These are phyloP conservation scores for Fusarium avenaceum DNA, from an alignment of 2,329 filamentous ascomycete species.

Conservation along the genomic window DNA sequence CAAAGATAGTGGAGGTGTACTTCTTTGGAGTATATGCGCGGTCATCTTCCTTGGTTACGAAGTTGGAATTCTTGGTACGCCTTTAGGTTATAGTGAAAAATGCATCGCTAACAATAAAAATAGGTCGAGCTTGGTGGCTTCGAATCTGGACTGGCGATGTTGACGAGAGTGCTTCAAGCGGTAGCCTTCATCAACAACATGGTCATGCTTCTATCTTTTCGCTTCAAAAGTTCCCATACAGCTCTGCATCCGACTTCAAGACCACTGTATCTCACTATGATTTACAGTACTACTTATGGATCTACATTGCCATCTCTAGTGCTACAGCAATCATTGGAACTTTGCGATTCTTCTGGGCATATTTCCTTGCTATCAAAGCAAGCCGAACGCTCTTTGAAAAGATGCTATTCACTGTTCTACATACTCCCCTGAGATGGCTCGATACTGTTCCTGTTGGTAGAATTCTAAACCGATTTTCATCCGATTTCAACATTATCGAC, in stretches of 20 bases:
- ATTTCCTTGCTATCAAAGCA: conserved; percentile 74
- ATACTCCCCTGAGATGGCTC: conserved; percentile 82
- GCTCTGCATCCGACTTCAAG: conserved; percentile 53
- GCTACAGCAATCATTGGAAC: conserved; percentile 71
- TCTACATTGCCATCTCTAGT: conserved; percentile 79
- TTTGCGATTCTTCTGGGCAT: conserved; percentile 73
- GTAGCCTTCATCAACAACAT: conserved; percentile 52
- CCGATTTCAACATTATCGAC: conserved; percentile 82
- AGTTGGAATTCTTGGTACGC: conserved; percentile 65
- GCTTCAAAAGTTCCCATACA: conserved; percentile 61
- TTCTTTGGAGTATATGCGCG: conserved; percentile 70
- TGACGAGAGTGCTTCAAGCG: conserved; percentile 26
- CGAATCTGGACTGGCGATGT: conserved; percentile 69
- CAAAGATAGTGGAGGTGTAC: conserved; percentile 72
- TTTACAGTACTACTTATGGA: conserved; percentile 74
- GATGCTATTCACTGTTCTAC: conserved; percentile 75
- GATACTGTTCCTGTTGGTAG: conserved; percentile 84
- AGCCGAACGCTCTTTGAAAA: conserved; percentile 77
- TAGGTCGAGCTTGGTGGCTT: conserved; percentile 73
- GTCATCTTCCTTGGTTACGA: conserved; percentile 69
- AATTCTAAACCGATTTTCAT: conserved; percentile 82
- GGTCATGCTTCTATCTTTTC: conserved; percentile 61
- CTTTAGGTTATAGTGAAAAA: background rate
- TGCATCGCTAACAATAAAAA: conserved; percentile 12
- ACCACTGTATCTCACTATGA: conserved; percentile 53